Evolutionary conservation across 176 grass and related monocot species (phyloP).

Genomic region (Aegilops umbellulata): DNA sequence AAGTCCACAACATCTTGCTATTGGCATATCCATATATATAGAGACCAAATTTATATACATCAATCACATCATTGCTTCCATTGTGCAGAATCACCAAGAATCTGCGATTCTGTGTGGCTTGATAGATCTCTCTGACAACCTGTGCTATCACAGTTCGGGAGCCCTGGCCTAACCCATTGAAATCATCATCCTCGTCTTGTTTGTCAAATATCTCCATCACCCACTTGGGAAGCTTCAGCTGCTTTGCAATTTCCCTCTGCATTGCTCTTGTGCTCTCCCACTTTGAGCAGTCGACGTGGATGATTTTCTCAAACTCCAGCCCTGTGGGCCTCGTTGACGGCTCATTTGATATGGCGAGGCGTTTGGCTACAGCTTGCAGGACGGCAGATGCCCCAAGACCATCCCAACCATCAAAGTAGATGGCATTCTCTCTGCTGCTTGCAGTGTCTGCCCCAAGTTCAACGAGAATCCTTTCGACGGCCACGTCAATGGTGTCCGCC

Average conservation of each 20-base stretch:
- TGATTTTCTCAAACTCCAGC: background rate
- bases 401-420: too few species aligned
- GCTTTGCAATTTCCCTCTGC: background rate
- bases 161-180: background rate
- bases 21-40: background rate
- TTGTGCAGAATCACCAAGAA: background rate
- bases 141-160: fast-evolving
- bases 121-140: background rate
- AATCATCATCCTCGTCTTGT: background rate
- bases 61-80: background rate
- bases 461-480: too few species aligned
- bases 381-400: too few species aligned
- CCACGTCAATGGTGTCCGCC: too few species aligned
- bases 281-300: background rate
- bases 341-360: background rate
- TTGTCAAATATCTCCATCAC: background rate
- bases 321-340: too few species aligned
- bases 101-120: background rate
- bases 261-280: background rate
- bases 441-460: too few species aligned
- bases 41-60: background rate
- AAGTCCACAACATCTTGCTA: background rate
- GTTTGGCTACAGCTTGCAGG: background rate
- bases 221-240: background rate
- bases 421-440: too few species aligned